phyloP scores from a whole-genome alignment of 1,139 yeast genomes.

The Sugiyamaella novakii region DNA sequence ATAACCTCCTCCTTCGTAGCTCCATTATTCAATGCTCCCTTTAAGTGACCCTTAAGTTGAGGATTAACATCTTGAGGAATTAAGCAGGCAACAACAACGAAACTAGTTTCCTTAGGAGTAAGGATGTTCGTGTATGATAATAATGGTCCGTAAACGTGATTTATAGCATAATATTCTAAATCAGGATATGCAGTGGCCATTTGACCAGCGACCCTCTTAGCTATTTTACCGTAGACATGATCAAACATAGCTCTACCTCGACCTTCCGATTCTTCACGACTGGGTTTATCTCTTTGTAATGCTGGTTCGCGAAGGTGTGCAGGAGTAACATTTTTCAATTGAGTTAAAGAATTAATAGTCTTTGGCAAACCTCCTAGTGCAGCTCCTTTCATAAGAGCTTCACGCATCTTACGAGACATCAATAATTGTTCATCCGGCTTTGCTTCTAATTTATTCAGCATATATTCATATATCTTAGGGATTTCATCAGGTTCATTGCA shows the following conservation, averaged over 20 bases:
- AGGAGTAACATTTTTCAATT: conserved; percentile 69
- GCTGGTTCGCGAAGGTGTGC: conserved; percentile 43
- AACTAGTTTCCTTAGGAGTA: conserved; percentile 68
- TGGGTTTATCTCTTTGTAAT: conserved; percentile 33
- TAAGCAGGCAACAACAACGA: conserved; percentile 75
- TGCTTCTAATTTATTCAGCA: conserved; percentile 45
- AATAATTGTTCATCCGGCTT: conserved; percentile 5
- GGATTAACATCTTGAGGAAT: conserved; percentile 96
- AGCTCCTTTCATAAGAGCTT: conserved; percentile 72
- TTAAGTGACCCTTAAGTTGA: conserved; percentile 84
- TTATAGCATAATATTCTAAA: conserved; percentile 70
- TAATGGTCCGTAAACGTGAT: conserved; percentile 76
- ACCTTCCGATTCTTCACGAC: conserved; percentile 28
- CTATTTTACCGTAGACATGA: conserved; percentile 72
- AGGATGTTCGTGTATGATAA: conserved; percentile 68
- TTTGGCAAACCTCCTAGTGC: conserved; percentile 85
- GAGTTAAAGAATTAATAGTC: conserved; percentile 74
- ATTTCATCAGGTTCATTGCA: conserved; percentile 82
- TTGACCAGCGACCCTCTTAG: conserved; percentile 66
- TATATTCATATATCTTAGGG: conserved; percentile 73
- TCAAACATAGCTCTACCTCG: conserved; percentile 76
- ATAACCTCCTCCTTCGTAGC: conserved; percentile 65
- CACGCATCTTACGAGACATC: conserved; percentile 66
- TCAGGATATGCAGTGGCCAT: conserved; percentile 80
- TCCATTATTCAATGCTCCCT: conserved; percentile 82